Percentiles rank a stretch among this genome's conserved stretches.
Conservation (phyloP, 2,329 filamentous ascomycete species). For the Penicillium paneum region DNA sequence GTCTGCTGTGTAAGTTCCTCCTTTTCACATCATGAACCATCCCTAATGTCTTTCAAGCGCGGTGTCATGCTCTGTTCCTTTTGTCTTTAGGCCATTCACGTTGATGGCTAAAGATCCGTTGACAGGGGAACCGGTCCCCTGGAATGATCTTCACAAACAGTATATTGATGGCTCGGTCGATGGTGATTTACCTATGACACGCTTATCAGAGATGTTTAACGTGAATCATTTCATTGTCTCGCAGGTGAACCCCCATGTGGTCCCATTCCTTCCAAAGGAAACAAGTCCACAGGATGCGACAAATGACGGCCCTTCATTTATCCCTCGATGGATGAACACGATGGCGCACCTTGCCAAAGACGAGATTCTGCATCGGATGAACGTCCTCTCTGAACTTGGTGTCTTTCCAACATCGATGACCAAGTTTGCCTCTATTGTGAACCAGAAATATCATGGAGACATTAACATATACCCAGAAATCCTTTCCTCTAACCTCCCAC, state of each 20-base stretch:
- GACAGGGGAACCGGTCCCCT: slow-evolving; percentile 72
- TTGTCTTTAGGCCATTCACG: slow-evolving; percentile 76
- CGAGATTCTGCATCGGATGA: slow-evolving; percentile 76
- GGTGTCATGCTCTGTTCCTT: slow-evolving; percentile 89
- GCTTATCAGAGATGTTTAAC: slow-evolving; percentile 91
- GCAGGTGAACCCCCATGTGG: slow-evolving; percentile 91
- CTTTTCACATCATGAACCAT: background rate
- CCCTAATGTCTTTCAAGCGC: slow-evolving; percentile 47
- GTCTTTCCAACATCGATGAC: slow-evolving; percentile 74
- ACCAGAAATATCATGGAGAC: slow-evolving; percentile 88
- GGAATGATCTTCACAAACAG: slow-evolving; percentile 79
- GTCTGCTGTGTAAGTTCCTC: slow-evolving; percentile 70
- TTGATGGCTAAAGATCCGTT: slow-evolving; percentile 80
- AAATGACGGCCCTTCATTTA: slow-evolving; percentile 31
- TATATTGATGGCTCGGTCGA: slow-evolving; percentile 97
- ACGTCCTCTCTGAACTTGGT: slow-evolving; percentile 75
- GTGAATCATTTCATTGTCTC: slow-evolving; percentile 98
- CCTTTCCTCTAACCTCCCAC: slow-evolving; percentile 67
- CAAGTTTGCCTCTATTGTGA: slow-evolving; percentile 76
- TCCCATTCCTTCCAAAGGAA: slow-evolving; percentile 77
- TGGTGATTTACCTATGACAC: slow-evolving; percentile 87
- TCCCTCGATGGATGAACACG: slow-evolving; percentile 59
- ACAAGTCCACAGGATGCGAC: slow-evolving; percentile 46
- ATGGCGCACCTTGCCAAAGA: slow-evolving; percentile 72
- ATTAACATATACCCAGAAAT: slow-evolving; percentile 90